These are phyloP conservation scores for Pseudonitzschia multiseries DNA, from an alignment of 108 stramenopile species.

Conservation along the genomic window DNA sequence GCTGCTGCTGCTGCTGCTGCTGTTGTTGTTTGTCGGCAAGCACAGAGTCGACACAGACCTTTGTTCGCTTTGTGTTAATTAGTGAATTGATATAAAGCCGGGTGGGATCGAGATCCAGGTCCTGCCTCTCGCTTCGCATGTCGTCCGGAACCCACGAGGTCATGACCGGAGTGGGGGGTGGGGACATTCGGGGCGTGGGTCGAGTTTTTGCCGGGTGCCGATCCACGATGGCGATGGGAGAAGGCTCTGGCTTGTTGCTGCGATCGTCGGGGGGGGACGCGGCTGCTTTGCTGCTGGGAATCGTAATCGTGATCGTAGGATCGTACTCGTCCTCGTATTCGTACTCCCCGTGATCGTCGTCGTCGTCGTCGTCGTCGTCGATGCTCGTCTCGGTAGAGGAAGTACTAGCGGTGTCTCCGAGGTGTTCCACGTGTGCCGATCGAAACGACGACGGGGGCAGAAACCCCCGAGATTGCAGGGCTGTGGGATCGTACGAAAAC, in stretches of 20 bases:
- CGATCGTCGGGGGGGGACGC: background rate
- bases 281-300: background rate
- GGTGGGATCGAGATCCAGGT: slow-evolving; percentile 5
- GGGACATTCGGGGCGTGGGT: background rate
- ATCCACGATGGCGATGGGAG: too few relatives aligned
- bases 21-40: background rate
- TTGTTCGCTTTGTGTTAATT: background rate
- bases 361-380: too few relatives aligned
- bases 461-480: background rate
- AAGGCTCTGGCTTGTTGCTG: too few relatives aligned
- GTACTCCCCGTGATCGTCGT: too few relatives aligned
- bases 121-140: too few relatives aligned
- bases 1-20: too few relatives aligned
- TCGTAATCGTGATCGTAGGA: too few relatives aligned
- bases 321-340: too few relatives aligned
- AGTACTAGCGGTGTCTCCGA: background rate
- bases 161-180: background rate
- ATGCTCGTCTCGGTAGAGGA: too few relatives aligned
- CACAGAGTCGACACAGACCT: background rate
- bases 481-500: background rate
- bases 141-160: slow-evolving; percentile 4
- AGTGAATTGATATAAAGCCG: background rate
- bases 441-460: background rate
- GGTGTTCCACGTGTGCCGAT: background rate
- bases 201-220: too few relatives aligned